Base-by-base conservation (phyloP, 768 basidiomycete species). In the Chiua virens region DNA sequence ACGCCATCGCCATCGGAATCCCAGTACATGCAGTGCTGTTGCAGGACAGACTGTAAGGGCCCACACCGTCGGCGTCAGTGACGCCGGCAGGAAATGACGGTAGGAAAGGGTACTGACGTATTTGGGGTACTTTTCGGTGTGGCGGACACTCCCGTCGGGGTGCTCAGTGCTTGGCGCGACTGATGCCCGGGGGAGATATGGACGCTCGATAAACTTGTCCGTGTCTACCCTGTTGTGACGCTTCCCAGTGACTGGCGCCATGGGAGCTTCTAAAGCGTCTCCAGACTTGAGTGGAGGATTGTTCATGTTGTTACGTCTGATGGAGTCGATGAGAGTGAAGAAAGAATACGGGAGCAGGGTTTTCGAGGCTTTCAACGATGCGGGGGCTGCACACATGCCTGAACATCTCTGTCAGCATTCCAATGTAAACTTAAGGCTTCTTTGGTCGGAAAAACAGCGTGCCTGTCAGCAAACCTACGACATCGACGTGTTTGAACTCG, bases 1-100 rank as follows among this genome's bases (percentile, higher is more conserved):
- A 77, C 50, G 3, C 75, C 74, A 47, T 79, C 77, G 4, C 52
- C 27, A 53, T 76, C 71, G 8, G 50, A 56, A 47, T 77, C 75
- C 65, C 74, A 76, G 54, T 73, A 76, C 22, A 62, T 20, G 57
- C 66, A 68, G 52, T 76, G 75, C 41, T 75, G 72, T 52, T 76
- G 72, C 49, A 75, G 62, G 32, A 73, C 73, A 13, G 73, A 70
- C 62, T 72, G 42, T 13, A 42, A n/a, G 38, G 20, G 36, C 9
- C 18, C 3, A 34, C 7, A 15, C 4, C 17, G 34, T 17, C 34
- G 4, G 21, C 17, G 23, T 47, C 37, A 15, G 42, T 13, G 42
- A 38, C 37, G 42, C 4, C 10, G 20, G 3, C 17, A 11, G 23
- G 18, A 13, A 22, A 14, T 6, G 20, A 20, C 10, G 22, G 8